phyloP scores from a whole-genome alignment of 495 filamentous ascomycete species.

The Parachaetomium inaequale region DNA sequence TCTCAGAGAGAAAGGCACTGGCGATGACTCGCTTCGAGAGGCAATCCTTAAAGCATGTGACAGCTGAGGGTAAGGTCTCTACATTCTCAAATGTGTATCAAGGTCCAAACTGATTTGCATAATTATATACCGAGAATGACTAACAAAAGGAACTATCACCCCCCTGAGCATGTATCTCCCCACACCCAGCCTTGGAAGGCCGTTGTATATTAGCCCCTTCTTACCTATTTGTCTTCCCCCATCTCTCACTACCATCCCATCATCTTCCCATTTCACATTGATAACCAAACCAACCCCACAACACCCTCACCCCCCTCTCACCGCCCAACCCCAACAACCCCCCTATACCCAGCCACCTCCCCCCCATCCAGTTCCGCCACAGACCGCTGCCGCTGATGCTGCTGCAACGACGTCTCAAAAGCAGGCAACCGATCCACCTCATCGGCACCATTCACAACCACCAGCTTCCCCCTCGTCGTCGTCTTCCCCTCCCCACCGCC shows the following conservation, averaged over 20 bases:
- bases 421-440: background rate
- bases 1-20: too few relatives aligned
- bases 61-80: too few relatives aligned
- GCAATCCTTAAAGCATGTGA: too few relatives aligned
- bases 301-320: background rate
- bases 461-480: background rate
- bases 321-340: conserved; percentile 4
- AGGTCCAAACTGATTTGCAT: background rate
- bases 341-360: conserved; percentile 5
- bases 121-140: background rate
- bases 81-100: too few relatives aligned
- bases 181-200: too few relatives aligned
- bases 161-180: background rate
- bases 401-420: background rate
- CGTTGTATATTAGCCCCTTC: background rate
- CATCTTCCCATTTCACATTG: background rate
- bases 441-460: background rate
- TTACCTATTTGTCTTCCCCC: background rate
- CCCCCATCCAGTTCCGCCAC: conserved; percentile 2
- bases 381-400: background rate
- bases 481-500: background rate
- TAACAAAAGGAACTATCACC: background rate
- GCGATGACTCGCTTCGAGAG: too few relatives aligned
- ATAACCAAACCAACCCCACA: background rate
- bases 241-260: background rate